Base-by-base conservation (phyloP, 1,139 yeast genomes). In the Tardiomyces blankii region DNA sequence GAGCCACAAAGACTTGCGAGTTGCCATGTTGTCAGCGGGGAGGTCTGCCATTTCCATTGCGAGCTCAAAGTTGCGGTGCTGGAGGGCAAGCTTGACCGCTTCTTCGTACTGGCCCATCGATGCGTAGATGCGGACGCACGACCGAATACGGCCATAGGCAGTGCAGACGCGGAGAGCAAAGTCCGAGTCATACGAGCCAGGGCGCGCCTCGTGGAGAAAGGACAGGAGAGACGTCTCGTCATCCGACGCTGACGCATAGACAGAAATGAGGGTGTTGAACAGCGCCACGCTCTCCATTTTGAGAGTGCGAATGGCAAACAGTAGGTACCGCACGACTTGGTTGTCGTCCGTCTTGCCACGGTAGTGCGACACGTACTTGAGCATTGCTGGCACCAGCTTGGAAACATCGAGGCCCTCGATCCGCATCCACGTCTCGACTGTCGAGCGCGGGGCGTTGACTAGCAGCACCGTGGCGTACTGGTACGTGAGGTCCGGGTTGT, bases 381-480 rank as follows among this genome's bases (percentile, higher is more conserved):
- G 61, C 16, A 91, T 67, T 0, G 96, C 80, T 1, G 96, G 95
- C 5, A 91, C 64, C 28, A 93, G 68, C 50, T 72, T 77, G 11
- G 75, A 73, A 40, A 80, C 78, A 46, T 83, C 74, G 16, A 79
- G 63, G 14, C 67, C 66, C 1, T 65, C 54, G 33, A 77, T 60
- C 48, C 81, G 72, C 58, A 85, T 73, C 97, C 96, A 91, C 0
- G 85, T 73, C 41, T 82, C 84, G 1, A 85, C 77, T 0, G 96
- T 86, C 13, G 72, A 73, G 35, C 68, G 68, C 0, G 99, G 91
- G 9, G 75, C 65, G 55, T 86, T 84, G 4, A 80, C 69, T 47
- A 91, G 63, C 39, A 91, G 62, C 0, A 80, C 78, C 0, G 83
- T 78, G 0, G 96, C 72, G 49, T 78, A 78, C 48, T 75, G 72